Percentiles rank a stretch among this genome's conserved stretches.
These are phyloP conservation scores for Saccharomycopsis malanga DNA, from an alignment of 805 yeast genomes.

Conservation along the genomic window DNA sequence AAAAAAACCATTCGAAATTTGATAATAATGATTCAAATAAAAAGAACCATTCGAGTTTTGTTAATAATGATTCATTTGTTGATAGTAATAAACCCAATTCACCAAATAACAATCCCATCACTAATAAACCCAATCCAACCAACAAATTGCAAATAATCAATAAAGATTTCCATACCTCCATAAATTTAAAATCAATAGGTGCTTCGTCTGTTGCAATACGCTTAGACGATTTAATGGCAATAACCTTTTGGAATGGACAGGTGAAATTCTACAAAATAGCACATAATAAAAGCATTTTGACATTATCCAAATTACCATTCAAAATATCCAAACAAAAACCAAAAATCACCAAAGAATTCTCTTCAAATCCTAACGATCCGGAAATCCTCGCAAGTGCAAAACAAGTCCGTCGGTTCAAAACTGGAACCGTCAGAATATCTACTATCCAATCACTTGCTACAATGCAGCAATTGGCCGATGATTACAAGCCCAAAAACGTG, in stretches of 20 bases:
- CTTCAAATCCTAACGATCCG: slow-evolving; percentile 26
- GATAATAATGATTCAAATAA: not conserved
- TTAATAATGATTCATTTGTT: not conserved
- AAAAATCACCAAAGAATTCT: slow-evolving; percentile 25
- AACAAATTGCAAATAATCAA: slow-evolving; percentile 5
- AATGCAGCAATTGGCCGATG: slow-evolving; percentile 12
- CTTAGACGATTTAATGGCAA: slow-evolving; percentile 28
- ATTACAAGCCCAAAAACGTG: not conserved
- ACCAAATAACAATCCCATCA: too few relatives aligned
- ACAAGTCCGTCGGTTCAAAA: slow-evolving; percentile 28
- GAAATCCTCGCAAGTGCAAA: slow-evolving; percentile 30
- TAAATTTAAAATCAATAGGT: slow-evolving; percentile 33
- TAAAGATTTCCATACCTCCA: not conserved
- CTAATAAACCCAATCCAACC: not conserved
- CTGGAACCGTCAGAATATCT: slow-evolving; percentile 25
- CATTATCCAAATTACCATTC: slow-evolving; percentile 15
- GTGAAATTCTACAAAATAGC: slow-evolving; percentile 30
- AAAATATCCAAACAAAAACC: slow-evolving; percentile 25
- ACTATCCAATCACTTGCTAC: slow-evolving; percentile 26
- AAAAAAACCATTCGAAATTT: too few relatives aligned
- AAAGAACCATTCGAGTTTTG: too few relatives aligned
- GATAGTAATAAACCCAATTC: not conserved
- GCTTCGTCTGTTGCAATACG: slow-evolving; percentile 27
- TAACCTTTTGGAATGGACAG: slow-evolving; percentile 48
- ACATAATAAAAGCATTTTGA: too few relatives aligned